phyloP scores from a whole-genome alignment of 148 eudicot genomes.

The Amaranthus cruentus region DNA sequence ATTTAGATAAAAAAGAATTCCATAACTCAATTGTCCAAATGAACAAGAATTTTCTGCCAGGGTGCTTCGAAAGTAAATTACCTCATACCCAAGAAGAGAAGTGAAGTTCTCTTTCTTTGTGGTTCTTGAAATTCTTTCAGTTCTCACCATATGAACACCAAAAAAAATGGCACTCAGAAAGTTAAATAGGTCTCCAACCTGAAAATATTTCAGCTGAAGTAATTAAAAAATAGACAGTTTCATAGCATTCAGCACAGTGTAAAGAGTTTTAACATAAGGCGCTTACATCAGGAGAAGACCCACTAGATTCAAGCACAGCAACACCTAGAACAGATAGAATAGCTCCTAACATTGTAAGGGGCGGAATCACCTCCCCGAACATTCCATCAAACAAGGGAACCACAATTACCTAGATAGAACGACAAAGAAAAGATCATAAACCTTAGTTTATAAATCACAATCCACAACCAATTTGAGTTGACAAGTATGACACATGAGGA shows the following conservation, averaged over 20 bases:
- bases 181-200: slow-evolving; percentile 75
- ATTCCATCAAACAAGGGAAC: slow-evolving; percentile 75
- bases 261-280: background rate
- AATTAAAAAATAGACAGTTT: background rate
- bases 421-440: slow-evolving; percentile 7
- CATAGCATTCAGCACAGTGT: background rate
- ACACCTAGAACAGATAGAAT: slow-evolving; percentile 60
- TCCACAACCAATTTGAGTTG: background rate
- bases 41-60: background rate
- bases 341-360: slow-evolving; percentile 68
- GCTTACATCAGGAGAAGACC: slow-evolving; percentile 73
- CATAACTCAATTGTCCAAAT: background rate
- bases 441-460: background rate
- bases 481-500: background rate
- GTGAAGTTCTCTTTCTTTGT: slow-evolving; percentile 47
- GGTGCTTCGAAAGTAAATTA: slow-evolving; percentile 6
- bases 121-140: slow-evolving; percentile 55
- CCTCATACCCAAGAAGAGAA: slow-evolving; percentile 72
- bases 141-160: slow-evolving; percentile 72
- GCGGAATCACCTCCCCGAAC: slow-evolving; percentile 54
- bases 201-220: slow-evolving; percentile 15
- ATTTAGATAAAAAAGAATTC: background rate
- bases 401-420: slow-evolving; percentile 50
- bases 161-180: slow-evolving; percentile 63
- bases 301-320: slow-evolving; percentile 68